Evolutionary conservation across 2,329 filamentous ascomycete species (phyloP).

Genomic region (Passalora sequoiae): DNA sequence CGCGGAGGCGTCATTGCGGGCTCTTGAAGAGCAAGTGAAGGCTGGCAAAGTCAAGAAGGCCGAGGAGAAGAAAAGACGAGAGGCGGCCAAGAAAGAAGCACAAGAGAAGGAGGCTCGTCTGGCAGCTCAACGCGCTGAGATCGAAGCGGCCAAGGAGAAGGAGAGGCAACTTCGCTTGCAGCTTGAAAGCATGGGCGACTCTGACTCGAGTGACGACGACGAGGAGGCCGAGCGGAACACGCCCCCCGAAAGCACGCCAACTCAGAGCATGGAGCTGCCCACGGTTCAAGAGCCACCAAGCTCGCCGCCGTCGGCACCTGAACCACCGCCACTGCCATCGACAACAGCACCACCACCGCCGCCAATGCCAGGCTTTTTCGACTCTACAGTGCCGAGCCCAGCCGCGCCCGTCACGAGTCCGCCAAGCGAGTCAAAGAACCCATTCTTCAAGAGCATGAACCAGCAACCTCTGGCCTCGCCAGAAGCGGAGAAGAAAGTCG

Average conservation of each 20-base stretch:
- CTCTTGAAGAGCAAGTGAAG: constrained; percentile 87
- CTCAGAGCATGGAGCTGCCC: constrained; percentile 52
- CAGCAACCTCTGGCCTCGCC: constrained; percentile 46
- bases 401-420: constrained; percentile 40
- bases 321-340: constrained; percentile 40
- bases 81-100: constrained; percentile 77
- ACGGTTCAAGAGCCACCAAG: constrained; percentile 47
- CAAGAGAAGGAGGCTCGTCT: constrained; percentile 84
- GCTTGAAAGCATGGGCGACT: constrained; percentile 71
- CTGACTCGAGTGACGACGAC: constrained; percentile 69
- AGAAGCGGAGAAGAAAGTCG: constrained; percentile 45
- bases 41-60: constrained; percentile 93
- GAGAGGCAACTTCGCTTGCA: constrained; percentile 86
- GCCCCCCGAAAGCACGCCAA: constrained; percentile 56
- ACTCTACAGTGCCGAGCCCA: constrained; percentile 20
- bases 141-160: constrained; percentile 83
- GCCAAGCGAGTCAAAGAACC: constrained; percentile 78
- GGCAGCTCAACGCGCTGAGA: constrained; percentile 79
- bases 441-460: constrained; percentile 85
- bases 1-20: constrained; percentile 74
- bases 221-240: constrained; percentile 72
- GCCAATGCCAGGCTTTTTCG: constrained; percentile 2
- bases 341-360: constrained; percentile 4
- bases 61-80: constrained; percentile 88
- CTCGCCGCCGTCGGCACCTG: constrained; percentile 27